Evolutionary conservation across 2,329 filamentous ascomycete species (phyloP).

Genomic region (Sphaceloma murrayae): DNA sequence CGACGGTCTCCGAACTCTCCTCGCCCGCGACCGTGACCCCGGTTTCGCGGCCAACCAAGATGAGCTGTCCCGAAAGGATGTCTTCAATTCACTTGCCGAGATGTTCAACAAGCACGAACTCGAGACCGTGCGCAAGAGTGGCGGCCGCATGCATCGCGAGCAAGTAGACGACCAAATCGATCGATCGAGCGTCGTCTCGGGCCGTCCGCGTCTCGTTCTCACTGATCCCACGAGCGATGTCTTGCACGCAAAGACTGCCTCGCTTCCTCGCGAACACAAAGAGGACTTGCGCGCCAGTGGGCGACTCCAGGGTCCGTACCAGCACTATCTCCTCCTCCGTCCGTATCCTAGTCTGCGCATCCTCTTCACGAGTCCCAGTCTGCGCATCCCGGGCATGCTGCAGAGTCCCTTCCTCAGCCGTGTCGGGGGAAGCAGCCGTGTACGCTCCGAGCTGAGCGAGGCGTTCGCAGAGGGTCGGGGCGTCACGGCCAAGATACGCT

Average conservation of each 20-base stretch:
- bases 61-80: constrained; percentile 42
- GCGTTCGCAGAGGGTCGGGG: constrained; percentile 31
- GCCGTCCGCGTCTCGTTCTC: constrained; percentile 40
- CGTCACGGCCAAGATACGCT: constrained; percentile 37
- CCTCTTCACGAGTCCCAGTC: constrained; percentile 58
- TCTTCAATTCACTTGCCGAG: constrained; percentile 57
- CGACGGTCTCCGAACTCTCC: constrained; percentile 44
- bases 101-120: constrained; percentile 62
- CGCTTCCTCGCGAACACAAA: neutral
- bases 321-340: constrained; percentile 53
- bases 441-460: constrained; percentile 33
- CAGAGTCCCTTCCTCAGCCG: constrained; percentile 37
- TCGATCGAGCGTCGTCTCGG: constrained; percentile 27
- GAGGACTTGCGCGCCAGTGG: constrained; percentile 5
- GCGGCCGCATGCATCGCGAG: constrained; percentile 54
- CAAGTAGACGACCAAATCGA: constrained; percentile 37
- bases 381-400: constrained; percentile 58
- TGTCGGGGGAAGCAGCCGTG: constrained; percentile 32
- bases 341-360: constrained; percentile 58
- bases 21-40: constrained; percentile 26
- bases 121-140: constrained; percentile 52
- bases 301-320: constrained; percentile 12
- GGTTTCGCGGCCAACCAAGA: constrained; percentile 28
- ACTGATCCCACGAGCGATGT: constrained; percentile 37
- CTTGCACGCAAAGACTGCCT: constrained; percentile 16